phyloP scores from a whole-genome alignment of 441 rosid species.

The Brassica balearica region DNA sequence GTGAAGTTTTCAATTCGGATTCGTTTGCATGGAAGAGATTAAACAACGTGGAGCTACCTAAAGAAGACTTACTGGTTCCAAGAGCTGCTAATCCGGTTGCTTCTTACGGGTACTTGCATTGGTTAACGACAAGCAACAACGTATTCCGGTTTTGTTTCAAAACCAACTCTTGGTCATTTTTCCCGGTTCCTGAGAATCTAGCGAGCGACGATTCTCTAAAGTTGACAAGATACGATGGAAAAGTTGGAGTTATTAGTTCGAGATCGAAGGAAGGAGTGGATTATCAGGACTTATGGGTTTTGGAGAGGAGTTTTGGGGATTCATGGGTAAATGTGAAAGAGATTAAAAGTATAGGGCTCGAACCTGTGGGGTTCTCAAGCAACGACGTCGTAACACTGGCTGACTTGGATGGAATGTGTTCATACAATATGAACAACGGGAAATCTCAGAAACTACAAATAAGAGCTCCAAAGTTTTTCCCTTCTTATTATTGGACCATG shows the following conservation, averaged over 20 bases:
- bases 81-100: neutral
- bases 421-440: neutral
- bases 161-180: slow-evolving; percentile 23
- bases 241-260: slow-evolving; percentile 21
- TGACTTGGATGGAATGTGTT: neutral
- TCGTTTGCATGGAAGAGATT: slow-evolving; percentile 21
- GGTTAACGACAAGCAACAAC: neutral
- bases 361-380: neutral
- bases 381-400: neutral
- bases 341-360: neutral
- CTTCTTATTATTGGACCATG: neutral
- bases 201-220: neutral
- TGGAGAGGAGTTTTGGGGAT: neutral
- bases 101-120: slow-evolving; percentile 16
- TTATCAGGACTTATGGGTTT: slow-evolving; percentile 5
- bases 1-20: slow-evolving; percentile 33
- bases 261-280: neutral
- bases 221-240: slow-evolving; percentile 29
- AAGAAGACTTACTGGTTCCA: neutral
- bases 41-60: slow-evolving; percentile 3
- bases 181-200: neutral
- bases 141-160: slow-evolving; percentile 35
- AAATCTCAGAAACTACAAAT: neutral
- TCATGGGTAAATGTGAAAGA: slow-evolving; percentile 13
- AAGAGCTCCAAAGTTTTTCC: neutral